Conservation (phyloP, 2,329 filamentous ascomycete species). For the Cercospora sesami region DNA sequence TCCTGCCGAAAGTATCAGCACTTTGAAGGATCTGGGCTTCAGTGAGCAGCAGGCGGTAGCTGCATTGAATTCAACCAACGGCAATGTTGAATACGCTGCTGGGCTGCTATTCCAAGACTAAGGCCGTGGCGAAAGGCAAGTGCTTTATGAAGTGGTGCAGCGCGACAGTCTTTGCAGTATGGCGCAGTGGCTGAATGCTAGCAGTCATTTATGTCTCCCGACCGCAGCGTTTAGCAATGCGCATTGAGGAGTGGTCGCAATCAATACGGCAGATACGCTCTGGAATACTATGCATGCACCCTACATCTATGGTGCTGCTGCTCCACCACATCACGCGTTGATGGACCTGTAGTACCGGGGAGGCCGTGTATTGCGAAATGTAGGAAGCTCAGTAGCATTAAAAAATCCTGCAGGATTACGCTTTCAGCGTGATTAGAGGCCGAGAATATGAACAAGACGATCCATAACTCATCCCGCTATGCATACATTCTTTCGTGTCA, state of each 20-base stretch:
- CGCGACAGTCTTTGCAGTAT: neutral
- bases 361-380: neutral
- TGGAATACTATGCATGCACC: neutral
- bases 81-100: constrained; percentile 52
- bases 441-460: neutral
- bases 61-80: constrained; percentile 51
- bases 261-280: too few species aligned
- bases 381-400: neutral
- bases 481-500: neutral
- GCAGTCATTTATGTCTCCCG: neutral
- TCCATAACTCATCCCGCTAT: neutral
- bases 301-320: neutral
- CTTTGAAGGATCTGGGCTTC: constrained; percentile 50
- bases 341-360: neutral
- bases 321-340: neutral
- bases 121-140: constrained; percentile 8
- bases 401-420: neutral
- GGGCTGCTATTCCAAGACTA: constrained; percentile 49
- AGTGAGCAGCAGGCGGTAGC: constrained; percentile 48
- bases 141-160: neutral
- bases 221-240: neutral
- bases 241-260: neutral
- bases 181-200: neutral
- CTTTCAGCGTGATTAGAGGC: neutral
- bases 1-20: constrained; percentile 45